Evolutionary conservation across 148 eudicot species (phyloP), one percentile per base, ranked within the genome.

Genomic region (Hydrangea macrophylla): DNA sequence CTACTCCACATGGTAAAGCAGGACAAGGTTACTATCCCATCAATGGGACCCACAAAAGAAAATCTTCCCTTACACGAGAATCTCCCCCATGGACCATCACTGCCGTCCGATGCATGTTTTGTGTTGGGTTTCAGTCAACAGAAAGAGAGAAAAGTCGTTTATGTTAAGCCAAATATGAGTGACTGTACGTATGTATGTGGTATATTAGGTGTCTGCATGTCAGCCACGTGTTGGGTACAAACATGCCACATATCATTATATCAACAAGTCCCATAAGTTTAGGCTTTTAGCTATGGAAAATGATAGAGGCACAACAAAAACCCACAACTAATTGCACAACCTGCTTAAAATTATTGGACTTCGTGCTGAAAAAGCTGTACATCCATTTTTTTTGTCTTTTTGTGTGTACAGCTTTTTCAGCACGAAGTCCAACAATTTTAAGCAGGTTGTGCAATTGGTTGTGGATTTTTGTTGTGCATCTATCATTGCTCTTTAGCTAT

Each of bases 11-110:
- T 11, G 6, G n/a, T n/a, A n/a, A n/a, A n/a, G n/a, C n/a, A 58
- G 18, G 55, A 42, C 75, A 63, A 5, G 58, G 25, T 31, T 40
- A 26, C 40, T 51, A 58, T 44, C 60, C 25, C 55, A 63, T 58
- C 17, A 70, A 65, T 66, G 63, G 89, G 86, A 65, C 85, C 81
- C 84, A 73, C 69, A 73, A 27, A n/a, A 31, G 74, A 64, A 74
- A 81, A 83, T 88, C 85, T 78, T n/a, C n/a, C 67, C 85, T 85
- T 83, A 87, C 87, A 84, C 44, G 70, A 80, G 82, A 79, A 87
- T 84, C 85, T 80, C 79, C 75, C 71, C 65, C 71, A 73, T 81
- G 84, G 80, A 35, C 76, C 76, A 67, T 82, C 73, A 58, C 76
- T 66, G 64, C 74, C 68, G 70, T 71, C 69, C 51, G 61, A 64